Evolutionary conservation across 352 stramenopile species (phyloP), one percentile per base, ranked within the genome.

Genomic region (Pythium periplocum): DNA sequence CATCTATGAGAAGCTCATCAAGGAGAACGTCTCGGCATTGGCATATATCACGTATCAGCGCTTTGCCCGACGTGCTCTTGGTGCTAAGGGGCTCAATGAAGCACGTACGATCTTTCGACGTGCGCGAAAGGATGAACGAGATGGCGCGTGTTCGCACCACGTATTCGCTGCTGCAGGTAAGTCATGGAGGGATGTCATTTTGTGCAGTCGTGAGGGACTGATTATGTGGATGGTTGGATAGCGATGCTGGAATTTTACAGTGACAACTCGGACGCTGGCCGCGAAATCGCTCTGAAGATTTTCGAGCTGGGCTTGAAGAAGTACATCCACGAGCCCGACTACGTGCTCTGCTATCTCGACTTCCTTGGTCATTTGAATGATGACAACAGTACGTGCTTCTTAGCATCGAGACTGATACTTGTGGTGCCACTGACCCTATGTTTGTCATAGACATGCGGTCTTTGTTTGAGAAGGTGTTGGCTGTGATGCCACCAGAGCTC

Each of bases 251-350:
- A 95, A 62, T 95, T 93, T 59, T 90, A 93, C 61, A 90, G 83
- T 42, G 78, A 91, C 55, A 86, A 64, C n/a, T 90, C 79, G 7
- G 83, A 91, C 37, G 71, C 69, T 4, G 81, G 85, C 33, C 90
- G 90, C 59, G 81, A 93, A 47, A 90, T 95, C 58, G 85, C 83
- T 1, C 71, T 95, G 39, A 93, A 93, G 47, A 95, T 95, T 48
- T 95, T 95, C 45, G 83, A 95, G 64, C 55, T 95, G 17, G 85
- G 83, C 7, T 66, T 95, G 51, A 93, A 93, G 57, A 93, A 93
- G 55, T 93, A 74, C 56, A 95, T 95, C 48, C 81, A 95, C 35
- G 81, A 93, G 47, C 83, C 79, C 10, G 79, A 83, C 0, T 95
- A 89, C 45, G 79, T 93, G 36, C 41, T 93, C 36, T 90, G 81